Evolutionary conservation across 2,329 filamentous ascomycete genomes (phyloP).

Genomic region (Neopestalotiopsis clavispora): DNA sequence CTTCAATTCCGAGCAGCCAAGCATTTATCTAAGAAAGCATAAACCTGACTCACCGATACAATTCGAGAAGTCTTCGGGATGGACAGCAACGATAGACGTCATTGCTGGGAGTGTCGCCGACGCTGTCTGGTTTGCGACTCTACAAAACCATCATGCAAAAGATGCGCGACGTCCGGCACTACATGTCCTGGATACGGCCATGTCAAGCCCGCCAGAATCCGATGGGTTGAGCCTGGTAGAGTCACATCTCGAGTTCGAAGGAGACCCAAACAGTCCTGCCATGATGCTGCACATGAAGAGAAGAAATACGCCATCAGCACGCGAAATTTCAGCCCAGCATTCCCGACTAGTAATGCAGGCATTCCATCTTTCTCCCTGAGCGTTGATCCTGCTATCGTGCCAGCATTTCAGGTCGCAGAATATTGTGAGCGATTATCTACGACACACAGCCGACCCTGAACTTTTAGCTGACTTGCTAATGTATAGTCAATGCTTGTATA

Average conservation of each 20-base stretch:
- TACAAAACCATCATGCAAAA: constrained; percentile 30
- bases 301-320: neutral
- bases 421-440: neutral
- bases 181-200: constrained; percentile 34
- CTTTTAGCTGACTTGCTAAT: neutral
- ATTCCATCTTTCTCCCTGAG: neutral
- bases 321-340: neutral
- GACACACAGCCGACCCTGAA: neutral
- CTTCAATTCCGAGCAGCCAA: too few species aligned
- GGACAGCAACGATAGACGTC: constrained; percentile 20
- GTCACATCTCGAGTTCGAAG: constrained; percentile 24
- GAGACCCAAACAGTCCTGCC: neutral
- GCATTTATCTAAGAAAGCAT: too few species aligned
- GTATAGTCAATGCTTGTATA: constrained; percentile 35
- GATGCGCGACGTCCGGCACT: constrained; percentile 29
- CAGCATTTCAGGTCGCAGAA: neutral
- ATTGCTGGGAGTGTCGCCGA: constrained; percentile 37
- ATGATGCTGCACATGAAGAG: neutral
- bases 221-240: constrained; percentile 31
- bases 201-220: constrained; percentile 26
- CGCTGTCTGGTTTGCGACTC: constrained; percentile 35
- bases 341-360: neutral
- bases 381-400: neutral
- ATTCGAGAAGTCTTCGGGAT: neutral
- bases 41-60: too few species aligned